Evolutionary conservation across 257 asterid species (phyloP).

Genomic region (Striga asiatica): DNA sequence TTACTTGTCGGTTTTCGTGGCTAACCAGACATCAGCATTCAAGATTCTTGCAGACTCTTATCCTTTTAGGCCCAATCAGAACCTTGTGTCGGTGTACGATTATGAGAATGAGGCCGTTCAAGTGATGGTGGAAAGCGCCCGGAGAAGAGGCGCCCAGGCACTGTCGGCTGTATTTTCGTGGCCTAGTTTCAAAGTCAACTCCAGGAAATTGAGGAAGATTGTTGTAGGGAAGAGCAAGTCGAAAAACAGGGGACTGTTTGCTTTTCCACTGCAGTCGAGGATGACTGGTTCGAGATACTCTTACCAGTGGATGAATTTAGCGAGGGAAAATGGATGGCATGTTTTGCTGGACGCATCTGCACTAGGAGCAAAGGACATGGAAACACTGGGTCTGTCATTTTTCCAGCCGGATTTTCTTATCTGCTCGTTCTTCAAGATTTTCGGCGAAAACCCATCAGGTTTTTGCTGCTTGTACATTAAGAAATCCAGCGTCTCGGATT

Average conservation of each 20-base stretch:
- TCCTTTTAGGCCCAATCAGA: slow-evolving; percentile 36
- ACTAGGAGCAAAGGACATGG: slow-evolving; percentile 76
- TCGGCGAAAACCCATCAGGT: slow-evolving; percentile 81
- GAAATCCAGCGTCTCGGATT: slow-evolving; percentile 29
- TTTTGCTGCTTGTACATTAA: slow-evolving; percentile 64
- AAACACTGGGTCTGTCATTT: slow-evolving; percentile 69
- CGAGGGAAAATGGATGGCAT: slow-evolving; percentile 81
- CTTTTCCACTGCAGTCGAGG: slow-evolving; percentile 69
- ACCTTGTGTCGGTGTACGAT: slow-evolving; percentile 55
- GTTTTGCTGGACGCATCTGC: slow-evolving; percentile 74
- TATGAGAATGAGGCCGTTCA: slow-evolving; percentile 48
- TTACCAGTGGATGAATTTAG: slow-evolving; percentile 74
- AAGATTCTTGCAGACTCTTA: slow-evolving; percentile 57
- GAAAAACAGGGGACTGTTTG: slow-evolving; percentile 44
- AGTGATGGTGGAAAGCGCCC: slow-evolving; percentile 33
- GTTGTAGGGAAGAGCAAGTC: slow-evolving; percentile 26
- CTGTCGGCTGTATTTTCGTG: slow-evolving; percentile 58
- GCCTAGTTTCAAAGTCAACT: slow-evolving; percentile 54
- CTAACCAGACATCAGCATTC: slow-evolving; percentile 65
- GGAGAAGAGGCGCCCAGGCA: slow-evolving; percentile 29
- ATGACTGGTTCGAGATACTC: slow-evolving; percentile 59
- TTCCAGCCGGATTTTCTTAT: slow-evolving; percentile 66
- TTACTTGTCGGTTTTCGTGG: slow-evolving; percentile 57
- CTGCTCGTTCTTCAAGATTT: slow-evolving; percentile 63
- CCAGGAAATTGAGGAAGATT: slow-evolving; percentile 38